A percentile compares a stretch with the other conserved stretches of the same genome.
Evolutionary conservation across 2,329 filamentous ascomycete species (phyloP).

Genomic region (Dendryphion nanum): DNA sequence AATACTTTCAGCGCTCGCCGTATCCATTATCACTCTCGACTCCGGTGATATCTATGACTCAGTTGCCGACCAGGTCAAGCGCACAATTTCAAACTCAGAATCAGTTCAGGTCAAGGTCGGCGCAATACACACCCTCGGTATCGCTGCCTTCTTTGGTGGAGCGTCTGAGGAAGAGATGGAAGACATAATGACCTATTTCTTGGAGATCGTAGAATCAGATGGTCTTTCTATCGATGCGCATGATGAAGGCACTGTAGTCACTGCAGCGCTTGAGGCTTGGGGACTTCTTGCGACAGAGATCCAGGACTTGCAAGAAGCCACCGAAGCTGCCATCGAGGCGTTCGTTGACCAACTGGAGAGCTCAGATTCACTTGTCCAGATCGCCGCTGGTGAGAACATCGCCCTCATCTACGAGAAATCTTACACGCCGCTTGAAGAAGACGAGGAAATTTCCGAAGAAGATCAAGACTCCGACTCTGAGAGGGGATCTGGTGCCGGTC

Average conservation of each 20-base stretch:
- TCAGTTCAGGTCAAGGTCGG: constrained; percentile 64
- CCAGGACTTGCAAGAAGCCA: constrained; percentile 70
- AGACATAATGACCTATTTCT: constrained; percentile 70
- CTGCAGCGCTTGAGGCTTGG: constrained; percentile 75
- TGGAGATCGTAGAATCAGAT: constrained; percentile 78
- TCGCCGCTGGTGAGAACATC: constrained; percentile 76
- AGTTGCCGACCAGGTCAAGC: constrained; percentile 58
- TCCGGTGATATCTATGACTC: constrained; percentile 66
- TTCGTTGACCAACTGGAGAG: constrained; percentile 86
- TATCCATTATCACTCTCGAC: constrained; percentile 67
- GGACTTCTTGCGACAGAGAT: constrained; percentile 75
- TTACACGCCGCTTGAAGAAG: constrained; percentile 58
- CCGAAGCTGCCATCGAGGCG: constrained; percentile 71
- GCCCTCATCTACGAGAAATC: constrained; percentile 78
- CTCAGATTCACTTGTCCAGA: constrained; percentile 68
- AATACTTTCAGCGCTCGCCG: constrained; percentile 54
- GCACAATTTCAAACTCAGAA: constrained; percentile 64
- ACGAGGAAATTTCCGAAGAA: constrained; percentile 52
- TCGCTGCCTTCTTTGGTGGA: constrained; percentile 74
- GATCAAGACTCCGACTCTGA: constrained; percentile 49
- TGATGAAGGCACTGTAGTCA: constrained; percentile 69
- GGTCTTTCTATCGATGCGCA: constrained; percentile 69
- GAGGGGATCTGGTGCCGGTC: constrained; percentile 22
- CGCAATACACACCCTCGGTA: constrained; percentile 70
- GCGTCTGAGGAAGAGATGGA: constrained; percentile 66